Evolutionary conservation across 2,329 filamentous ascomycete species (phyloP).

Genomic region (Aspergillus sp.): DNA sequence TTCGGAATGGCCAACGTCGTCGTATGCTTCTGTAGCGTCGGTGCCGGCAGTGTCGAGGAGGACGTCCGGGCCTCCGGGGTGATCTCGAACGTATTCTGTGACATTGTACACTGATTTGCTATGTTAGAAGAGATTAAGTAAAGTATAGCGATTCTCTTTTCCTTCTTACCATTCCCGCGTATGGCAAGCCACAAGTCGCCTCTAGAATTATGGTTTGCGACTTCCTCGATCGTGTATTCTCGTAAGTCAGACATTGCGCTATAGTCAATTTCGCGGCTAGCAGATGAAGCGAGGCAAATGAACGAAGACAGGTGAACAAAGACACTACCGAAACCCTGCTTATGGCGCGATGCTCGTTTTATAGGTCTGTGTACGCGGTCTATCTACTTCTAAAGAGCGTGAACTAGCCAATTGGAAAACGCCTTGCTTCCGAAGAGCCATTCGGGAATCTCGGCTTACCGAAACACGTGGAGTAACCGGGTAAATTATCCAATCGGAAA

Average conservation of each 20-base stretch:
- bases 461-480: too few species aligned
- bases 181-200: conserved; percentile 48
- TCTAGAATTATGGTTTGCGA: conserved; percentile 42
- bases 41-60: conserved; percentile 33
- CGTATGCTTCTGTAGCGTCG: conserved; percentile 35
- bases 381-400: too few species aligned
- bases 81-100: conserved; percentile 49
- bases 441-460: too few species aligned
- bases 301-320: neutral
- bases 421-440: too few species aligned
- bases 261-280: conserved; percentile 3
- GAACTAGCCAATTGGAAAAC: too few species aligned
- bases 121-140: neutral
- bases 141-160: neutral
- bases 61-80: conserved; percentile 41
- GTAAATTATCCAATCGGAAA: too few species aligned
- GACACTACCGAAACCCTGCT: too few species aligned
- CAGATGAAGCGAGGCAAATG: neutral
- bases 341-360: too few species aligned
- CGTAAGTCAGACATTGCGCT: conserved; percentile 7
- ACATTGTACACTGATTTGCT: conserved; percentile 46
- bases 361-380: too few species aligned
- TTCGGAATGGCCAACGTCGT: conserved; percentile 39
- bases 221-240: conserved; percentile 19
- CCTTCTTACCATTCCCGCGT: conserved; percentile 43